Percentiles rank a stretch among this genome's conserved stretches.
Conservation (phyloP, 176 grass and related monocot genomes). For the Secale cereale region DNA sequence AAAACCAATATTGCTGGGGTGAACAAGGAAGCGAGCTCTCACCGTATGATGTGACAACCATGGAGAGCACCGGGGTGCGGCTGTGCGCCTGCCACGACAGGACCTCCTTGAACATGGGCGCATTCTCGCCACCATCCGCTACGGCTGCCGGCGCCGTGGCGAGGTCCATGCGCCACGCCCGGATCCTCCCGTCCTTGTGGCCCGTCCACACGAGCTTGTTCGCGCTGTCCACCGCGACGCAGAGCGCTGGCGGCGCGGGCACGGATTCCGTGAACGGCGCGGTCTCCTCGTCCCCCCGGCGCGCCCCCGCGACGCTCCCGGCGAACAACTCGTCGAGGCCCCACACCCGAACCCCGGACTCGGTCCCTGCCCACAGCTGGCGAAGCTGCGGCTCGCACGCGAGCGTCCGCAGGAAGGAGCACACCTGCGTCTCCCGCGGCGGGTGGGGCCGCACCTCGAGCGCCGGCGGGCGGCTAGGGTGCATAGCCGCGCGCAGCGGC, state of each 20-base stretch:
- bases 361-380: conserved; percentile 74
- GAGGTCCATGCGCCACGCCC: conserved; percentile 63
- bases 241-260: conserved; percentile 54
- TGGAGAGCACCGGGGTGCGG: conserved; percentile 69
- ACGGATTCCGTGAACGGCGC: conserved; percentile 71
- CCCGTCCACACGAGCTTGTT: conserved; percentile 72
- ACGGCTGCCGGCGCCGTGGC: neutral
- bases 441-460: conserved; percentile 80
- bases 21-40: conserved; percentile 14
- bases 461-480: conserved; percentile 70
- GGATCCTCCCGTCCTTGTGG: conserved; percentile 83
- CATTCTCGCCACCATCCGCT: neutral
- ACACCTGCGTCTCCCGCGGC: conserved; percentile 83
- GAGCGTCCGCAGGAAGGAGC: conserved; percentile 73
- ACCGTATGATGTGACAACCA: conserved; percentile 74
- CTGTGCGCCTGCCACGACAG: conserved; percentile 70
- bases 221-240: conserved; percentile 56
- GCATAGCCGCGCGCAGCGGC: conserved; percentile 60
- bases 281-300: conserved; percentile 69
- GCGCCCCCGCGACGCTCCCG: conserved; percentile 14
- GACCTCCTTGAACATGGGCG: conserved; percentile 45
- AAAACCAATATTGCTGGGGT: neutral
- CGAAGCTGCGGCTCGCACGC: conserved; percentile 35
- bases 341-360: conserved; percentile 78
- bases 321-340: conserved; percentile 43